phyloP scores from a whole-genome alignment of 2,329 filamentous ascomycete genomes.

The Monilinia polystroma region DNA sequence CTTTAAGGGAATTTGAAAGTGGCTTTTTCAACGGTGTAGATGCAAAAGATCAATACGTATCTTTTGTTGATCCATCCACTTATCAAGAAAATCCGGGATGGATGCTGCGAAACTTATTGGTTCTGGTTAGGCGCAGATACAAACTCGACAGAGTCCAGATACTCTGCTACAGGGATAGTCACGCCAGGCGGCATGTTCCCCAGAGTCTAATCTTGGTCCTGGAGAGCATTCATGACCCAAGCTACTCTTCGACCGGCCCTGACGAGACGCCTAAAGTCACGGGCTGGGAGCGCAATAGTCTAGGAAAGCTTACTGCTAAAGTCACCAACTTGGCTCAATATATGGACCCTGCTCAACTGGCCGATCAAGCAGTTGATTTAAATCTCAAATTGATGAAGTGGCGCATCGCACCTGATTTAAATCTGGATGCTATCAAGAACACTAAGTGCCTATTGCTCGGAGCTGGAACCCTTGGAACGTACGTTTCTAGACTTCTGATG shows the following conservation, averaged over 20 bases:
- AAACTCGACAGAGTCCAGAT: slow-evolving; percentile 75
- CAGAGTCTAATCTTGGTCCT: slow-evolving; percentile 73
- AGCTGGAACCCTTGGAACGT: slow-evolving; percentile 89
- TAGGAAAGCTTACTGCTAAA: slow-evolving; percentile 74
- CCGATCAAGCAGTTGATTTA: slow-evolving; percentile 91
- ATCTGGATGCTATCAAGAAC: slow-evolving; percentile 84
- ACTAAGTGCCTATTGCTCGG: slow-evolving; percentile 89
- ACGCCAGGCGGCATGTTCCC: slow-evolving; percentile 72
- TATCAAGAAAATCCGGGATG: slow-evolving; percentile 86
- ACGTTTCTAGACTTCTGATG: slow-evolving; percentile 87
- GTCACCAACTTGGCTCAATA: slow-evolving; percentile 84
- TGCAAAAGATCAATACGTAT: slow-evolving; percentile 75
- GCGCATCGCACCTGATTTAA: slow-evolving; percentile 84
- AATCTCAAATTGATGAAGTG: slow-evolving; percentile 99
- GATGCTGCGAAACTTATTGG: slow-evolving; percentile 85
- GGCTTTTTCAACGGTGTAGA: slow-evolving; percentile 79
- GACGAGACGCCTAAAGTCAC: slow-evolving; percentile 77
- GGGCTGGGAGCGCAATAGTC: slow-evolving; percentile 86
- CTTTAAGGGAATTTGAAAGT: slow-evolving; percentile 74
- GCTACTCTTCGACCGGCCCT: slow-evolving; percentile 11
- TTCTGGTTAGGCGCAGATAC: slow-evolving; percentile 81
- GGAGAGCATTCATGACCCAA: slow-evolving; percentile 31
- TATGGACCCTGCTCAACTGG: slow-evolving; percentile 84
- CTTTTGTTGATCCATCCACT: slow-evolving; percentile 90
- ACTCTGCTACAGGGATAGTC: slow-evolving; percentile 85